A percentile compares a stretch with the other conserved stretches of the same genome.
phyloP scores from a whole-genome alignment of 2,329 filamentous ascomycete species.

The Zymoseptoria brevis region DNA sequence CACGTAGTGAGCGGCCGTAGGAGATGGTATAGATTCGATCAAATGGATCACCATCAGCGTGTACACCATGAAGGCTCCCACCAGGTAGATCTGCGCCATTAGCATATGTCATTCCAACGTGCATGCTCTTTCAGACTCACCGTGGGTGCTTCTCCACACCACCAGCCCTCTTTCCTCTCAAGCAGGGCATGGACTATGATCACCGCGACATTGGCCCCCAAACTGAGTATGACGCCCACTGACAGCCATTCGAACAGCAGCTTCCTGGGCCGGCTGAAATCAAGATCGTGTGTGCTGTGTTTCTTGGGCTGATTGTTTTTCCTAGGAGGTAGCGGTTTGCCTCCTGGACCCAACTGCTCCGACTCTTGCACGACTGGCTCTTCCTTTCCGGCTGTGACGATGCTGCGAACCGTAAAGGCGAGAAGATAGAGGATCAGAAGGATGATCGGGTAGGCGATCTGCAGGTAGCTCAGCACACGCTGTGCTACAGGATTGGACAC shows the following conservation, averaged over 20 bases:
- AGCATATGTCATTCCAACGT: conserved; percentile 9
- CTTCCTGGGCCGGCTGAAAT: conserved; percentile 60
- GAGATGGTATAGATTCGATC: conserved; percentile 73
- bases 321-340: conserved; percentile 72
- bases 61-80: conserved; percentile 80
- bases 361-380: conserved; percentile 31
- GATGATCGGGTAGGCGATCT: conserved; percentile 55
- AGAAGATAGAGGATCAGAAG: conserved; percentile 57
- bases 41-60: conserved; percentile 78
- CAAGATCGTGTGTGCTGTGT: conserved; percentile 37
- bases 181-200: conserved; percentile 68
- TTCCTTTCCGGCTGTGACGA: conserved; percentile 44
- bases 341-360: conserved; percentile 67
- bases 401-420: conserved; percentile 54
- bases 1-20: conserved; percentile 68
- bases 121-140: conserved; percentile 43
- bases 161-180: conserved; percentile 60
- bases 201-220: conserved; percentile 65
- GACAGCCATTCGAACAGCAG: conserved; percentile 69
- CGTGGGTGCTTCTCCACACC: conserved; percentile 70
- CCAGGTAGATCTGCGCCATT: conserved; percentile 64
- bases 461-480: conserved; percentile 40
- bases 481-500: conserved; percentile 35
- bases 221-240: conserved; percentile 61
- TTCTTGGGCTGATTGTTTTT: conserved; percentile 49